Evolutionary conservation across 768 basidiomycete species (phyloP).

Genomic region (Neoboletus brunneissimus): DNA sequence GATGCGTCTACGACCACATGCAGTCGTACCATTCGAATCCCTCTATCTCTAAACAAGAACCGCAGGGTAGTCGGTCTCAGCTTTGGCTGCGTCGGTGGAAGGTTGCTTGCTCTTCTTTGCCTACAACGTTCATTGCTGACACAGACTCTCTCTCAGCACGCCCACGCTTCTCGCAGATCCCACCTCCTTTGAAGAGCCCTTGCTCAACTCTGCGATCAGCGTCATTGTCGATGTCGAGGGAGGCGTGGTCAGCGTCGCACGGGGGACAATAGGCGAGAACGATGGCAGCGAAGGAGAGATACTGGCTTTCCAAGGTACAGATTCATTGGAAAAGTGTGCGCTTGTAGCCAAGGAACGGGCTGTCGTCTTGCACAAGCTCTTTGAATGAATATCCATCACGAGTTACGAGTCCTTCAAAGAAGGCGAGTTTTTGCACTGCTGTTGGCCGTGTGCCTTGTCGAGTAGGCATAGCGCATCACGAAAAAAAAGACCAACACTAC

Average conservation of each 20-base stretch:
- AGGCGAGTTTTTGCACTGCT: no score
- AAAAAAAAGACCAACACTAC: no score
- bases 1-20: slow-evolving; percentile 64
- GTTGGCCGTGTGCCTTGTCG: no score
- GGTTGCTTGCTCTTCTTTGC: slow-evolving; percentile 1
- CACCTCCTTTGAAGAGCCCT: slow-evolving; percentile 85
- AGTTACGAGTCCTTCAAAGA: no score
- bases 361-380: slow-evolving; percentile 19
- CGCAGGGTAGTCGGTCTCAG: slow-evolving; percentile 21
- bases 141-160: slow-evolving; percentile 4
- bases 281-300: slow-evolving; percentile 12
- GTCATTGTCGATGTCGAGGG: slow-evolving; percentile 51
- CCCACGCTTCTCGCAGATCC: slow-evolving; percentile 76
- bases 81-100: slow-evolving; percentile 26
- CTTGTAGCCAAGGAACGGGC: slow-evolving; percentile 22
- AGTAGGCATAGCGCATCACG: no score
- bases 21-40: slow-evolving; percentile 44
- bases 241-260: slow-evolving; percentile 24
- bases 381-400: no score
- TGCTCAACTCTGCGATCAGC: slow-evolving; percentile 70
- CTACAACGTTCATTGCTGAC: neutral
- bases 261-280: slow-evolving; percentile 20
- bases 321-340: slow-evolving; percentile 19
- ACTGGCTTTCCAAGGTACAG: neutral
- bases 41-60: slow-evolving; percentile 42